These are phyloP conservation scores for Dichotomopilus funicola DNA, from an alignment of 2,329 filamentous ascomycete species.

Conservation along the genomic window DNA sequence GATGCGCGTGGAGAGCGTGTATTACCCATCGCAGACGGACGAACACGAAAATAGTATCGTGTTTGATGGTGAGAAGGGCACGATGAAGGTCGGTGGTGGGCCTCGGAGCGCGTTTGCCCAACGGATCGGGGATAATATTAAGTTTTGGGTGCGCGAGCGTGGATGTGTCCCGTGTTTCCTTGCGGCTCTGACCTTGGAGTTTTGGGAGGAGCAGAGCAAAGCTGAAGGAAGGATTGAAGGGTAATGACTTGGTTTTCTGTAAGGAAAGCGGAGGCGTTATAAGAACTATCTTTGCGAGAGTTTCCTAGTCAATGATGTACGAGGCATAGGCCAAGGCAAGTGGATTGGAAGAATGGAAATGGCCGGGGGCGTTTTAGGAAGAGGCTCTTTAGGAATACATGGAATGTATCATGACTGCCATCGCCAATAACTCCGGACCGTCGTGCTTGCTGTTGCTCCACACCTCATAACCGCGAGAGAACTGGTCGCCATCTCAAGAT, in stretches of 20 bases:
- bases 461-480: too few species aligned
- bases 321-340: too few species aligned
- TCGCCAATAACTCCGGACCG: too few species aligned
- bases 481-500: too few species aligned
- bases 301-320: too few species aligned
- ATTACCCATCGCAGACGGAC: slow-evolving; percentile 62
- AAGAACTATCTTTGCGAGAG: too few species aligned
- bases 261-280: too few species aligned
- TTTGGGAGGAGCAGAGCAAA: slow-evolving; percentile 63
- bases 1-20: slow-evolving; percentile 82
- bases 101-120: slow-evolving; percentile 78
- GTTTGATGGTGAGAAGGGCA: slow-evolving; percentile 88
- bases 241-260: neutral
- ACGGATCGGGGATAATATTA: slow-evolving; percentile 78
- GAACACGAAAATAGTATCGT: slow-evolving; percentile 70
- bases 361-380: too few species aligned
- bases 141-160: slow-evolving; percentile 92
- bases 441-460: too few species aligned
- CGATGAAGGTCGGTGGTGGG: slow-evolving; percentile 95
- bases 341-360: too few species aligned
- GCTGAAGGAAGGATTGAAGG: slow-evolving; percentile 12
- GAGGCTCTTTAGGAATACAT: too few species aligned
- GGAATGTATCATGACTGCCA: too few species aligned
- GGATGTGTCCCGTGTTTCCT: slow-evolving; percentile 91
- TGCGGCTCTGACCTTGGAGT: slow-evolving; percentile 84